phyloP scores from a whole-genome alignment of 2,329 filamentous ascomycete species.

The Colletotrichum karsti region DNA sequence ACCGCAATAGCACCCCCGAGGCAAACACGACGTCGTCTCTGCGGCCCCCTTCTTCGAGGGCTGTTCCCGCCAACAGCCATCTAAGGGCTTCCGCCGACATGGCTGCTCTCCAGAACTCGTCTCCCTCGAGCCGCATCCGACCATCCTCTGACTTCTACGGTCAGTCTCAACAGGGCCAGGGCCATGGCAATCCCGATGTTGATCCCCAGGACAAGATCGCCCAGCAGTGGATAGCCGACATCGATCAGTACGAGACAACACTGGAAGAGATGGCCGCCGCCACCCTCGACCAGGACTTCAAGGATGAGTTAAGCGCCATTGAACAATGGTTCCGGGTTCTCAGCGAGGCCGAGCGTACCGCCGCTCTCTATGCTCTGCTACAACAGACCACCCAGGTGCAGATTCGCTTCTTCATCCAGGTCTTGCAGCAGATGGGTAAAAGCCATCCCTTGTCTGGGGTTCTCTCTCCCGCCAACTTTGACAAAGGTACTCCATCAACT shows the following conservation, averaged over 20 bases:
- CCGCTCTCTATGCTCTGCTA: conserved; percentile 91
- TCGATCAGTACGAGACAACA: conserved; percentile 98
- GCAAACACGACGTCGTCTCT: conserved; percentile 83
- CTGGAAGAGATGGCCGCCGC: conserved; percentile 98
- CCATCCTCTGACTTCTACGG: conserved; percentile 96
- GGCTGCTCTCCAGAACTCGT: conserved; percentile 77
- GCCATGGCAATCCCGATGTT: conserved; percentile 72
- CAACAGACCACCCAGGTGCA: conserved; percentile 99
- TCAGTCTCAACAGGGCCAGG: conserved; percentile 73
- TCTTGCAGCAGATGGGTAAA: conserved; percentile 98
- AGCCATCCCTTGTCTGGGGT: conserved; percentile 97
- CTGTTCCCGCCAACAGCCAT: conserved; percentile 81
- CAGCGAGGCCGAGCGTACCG: conserved; percentile 95
- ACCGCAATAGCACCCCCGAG: conserved; percentile 98
- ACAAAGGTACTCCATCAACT: conserved; percentile 76
- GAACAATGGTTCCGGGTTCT: conserved; percentile 99
- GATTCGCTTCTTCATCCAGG: conserved; percentile 98
- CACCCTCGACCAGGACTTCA: conserved; percentile 99
- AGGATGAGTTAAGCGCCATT: conserved; percentile 97
- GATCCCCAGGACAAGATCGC: conserved; percentile 93
- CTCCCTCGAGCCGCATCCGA: conserved; percentile 81
- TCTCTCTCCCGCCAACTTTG: conserved; percentile 92
- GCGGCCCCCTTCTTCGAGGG: conserved; percentile 82
- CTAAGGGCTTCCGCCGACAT: conserved; percentile 96
- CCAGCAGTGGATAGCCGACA: conserved; percentile 98